Percentiles rank a stretch among this genome's conserved stretches.
phyloP scores from a whole-genome alignment of 2,329 filamentous ascomycete species.

The Cryphonectria carpinicola region DNA sequence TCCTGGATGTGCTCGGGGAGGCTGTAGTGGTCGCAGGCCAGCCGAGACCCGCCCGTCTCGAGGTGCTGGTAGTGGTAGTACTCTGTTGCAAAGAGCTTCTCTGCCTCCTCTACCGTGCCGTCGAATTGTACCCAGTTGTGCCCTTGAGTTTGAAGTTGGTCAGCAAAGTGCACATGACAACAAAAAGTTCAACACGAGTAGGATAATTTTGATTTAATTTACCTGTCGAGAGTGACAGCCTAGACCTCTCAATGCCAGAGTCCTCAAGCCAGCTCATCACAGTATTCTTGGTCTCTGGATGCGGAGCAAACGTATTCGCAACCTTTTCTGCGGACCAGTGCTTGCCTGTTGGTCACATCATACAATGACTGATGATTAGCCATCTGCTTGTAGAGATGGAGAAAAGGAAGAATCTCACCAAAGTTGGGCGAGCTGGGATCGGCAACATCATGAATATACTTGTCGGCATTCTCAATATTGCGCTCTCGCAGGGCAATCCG shows the following conservation, averaged over 20 bases:
- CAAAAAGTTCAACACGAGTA: background rate
- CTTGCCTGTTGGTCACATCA: slow-evolving; percentile 8
- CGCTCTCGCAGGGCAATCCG: slow-evolving; percentile 24
- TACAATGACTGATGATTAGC: background rate
- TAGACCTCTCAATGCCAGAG: slow-evolving; percentile 7
- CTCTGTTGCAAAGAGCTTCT: slow-evolving; percentile 16
- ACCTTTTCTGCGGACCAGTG: slow-evolving; percentile 19
- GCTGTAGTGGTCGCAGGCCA: slow-evolving; percentile 19
- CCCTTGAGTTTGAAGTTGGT: background rate
- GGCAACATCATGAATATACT: slow-evolving; percentile 23
- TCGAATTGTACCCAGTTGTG: slow-evolving; percentile 21
- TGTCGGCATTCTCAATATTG: slow-evolving; percentile 22
- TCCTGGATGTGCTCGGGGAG: slow-evolving; percentile 16
- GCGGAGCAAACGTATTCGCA: slow-evolving; percentile 15
- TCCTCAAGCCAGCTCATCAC: slow-evolving; percentile 16
- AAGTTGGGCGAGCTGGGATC: slow-evolving; percentile 26
- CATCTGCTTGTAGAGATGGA: background rate
- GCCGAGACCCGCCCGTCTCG: slow-evolving; percentile 12
- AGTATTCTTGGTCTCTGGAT: slow-evolving; percentile 18
- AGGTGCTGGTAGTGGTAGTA: slow-evolving; percentile 21
- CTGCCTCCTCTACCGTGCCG: slow-evolving; percentile 16
- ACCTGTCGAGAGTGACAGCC: slow-evolving; percentile 17
- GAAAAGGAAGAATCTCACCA: slow-evolving; percentile 9
- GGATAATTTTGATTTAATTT: background rate
- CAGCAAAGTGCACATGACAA: background rate